Base-by-base conservation (phyloP, 495 filamentous ascomycete genomes). In the Haplographium delicatum region DNA sequence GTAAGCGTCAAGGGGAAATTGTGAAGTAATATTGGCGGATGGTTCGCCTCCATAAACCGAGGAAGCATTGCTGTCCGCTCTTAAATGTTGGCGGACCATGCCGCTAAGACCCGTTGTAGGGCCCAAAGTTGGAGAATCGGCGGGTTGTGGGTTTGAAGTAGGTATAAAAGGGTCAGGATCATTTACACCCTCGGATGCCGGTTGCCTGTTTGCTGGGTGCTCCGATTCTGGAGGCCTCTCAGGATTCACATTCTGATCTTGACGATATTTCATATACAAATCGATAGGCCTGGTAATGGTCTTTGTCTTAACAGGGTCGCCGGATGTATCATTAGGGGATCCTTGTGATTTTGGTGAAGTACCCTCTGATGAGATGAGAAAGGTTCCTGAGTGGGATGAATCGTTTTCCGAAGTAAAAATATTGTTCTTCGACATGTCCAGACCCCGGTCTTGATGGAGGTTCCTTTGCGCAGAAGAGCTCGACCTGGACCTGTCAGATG, bases 21-120 rank as follows among this genome's bases (percentile, higher is more conserved):
- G 66, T 5, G 70, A 68, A 7, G 65, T 67, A 2, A 64, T 52
- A n/a, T 59, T 59, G 24, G 69, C 66, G 2, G 76, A 72, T 30
- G 68, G 67, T 7, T 20, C 41, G 8, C 70, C 68, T 30, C 74
- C 82, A 62, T 83, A 87, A 37, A 93, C 73, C 0, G 89, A 91
- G 19, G 90, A 96, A 33, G 76, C 72, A 47, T 84, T 84, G 67
- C 93, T 97, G 44, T 85, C 80, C 11, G 79, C 79, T 19, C 93
- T 84, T 11, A 99, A 74, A 67, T 97, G 94, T 49, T 89, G 82
- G 25, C 85, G 84, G 30, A 96, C 83, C 65, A 96, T 76, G 16
- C 86, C 86, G 60, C 82, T 89, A 16, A 96, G 72, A 10, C 86
- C 88, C 43, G 65, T 53, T 13, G 54, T 56, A 7, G 88, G 80